Conservation (phyloP, 768 basidiomycete genomes). For the Tephrocybe sp. region DNA sequence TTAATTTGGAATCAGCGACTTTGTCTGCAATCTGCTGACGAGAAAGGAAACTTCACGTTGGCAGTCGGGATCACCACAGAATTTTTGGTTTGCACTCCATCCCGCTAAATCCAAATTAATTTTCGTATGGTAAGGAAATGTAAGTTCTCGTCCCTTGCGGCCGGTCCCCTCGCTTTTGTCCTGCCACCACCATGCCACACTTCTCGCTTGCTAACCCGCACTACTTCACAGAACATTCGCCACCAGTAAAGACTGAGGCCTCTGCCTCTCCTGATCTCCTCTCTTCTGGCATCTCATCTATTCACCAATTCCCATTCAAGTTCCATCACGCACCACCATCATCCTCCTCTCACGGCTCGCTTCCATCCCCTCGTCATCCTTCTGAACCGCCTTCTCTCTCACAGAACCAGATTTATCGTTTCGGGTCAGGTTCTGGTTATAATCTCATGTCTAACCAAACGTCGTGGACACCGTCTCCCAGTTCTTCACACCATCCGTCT, state of each 20-base stretch:
- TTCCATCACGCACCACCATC: constrained; percentile 27
- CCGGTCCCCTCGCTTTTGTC: constrained; percentile 8
- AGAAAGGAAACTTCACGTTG: constrained; percentile 13
- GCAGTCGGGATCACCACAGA: constrained; percentile 8
- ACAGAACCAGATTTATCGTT: constrained; percentile 32
- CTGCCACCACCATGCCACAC: constrained; percentile 19
- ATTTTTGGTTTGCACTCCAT: constrained; percentile 14
- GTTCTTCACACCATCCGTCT: constrained; percentile 17
- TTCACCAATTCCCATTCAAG: constrained; percentile 35
- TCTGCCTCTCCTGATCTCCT: constrained; percentile 42
- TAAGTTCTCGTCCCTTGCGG: constrained; percentile 12
- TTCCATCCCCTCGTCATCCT: constrained; percentile 32
- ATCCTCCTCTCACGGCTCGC: constrained; percentile 29
- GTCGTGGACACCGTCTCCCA: constrained; percentile 26
- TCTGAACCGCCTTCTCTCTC: constrained; percentile 27
- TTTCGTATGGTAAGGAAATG: constrained; percentile 18
- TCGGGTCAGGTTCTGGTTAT: constrained; percentile 23
- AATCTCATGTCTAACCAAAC: constrained; percentile 20
- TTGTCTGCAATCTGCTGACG: constrained; percentile 10
- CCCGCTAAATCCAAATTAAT: constrained; percentile 16
- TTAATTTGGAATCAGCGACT: background rate
- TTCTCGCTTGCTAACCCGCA: constrained; percentile 18
- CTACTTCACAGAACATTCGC: constrained; percentile 18
- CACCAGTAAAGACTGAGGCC: constrained; percentile 40
- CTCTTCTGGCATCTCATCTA: constrained; percentile 26